Conservation (phyloP, 208 protist genomes). For the Trypanosoma theileri region DNA sequence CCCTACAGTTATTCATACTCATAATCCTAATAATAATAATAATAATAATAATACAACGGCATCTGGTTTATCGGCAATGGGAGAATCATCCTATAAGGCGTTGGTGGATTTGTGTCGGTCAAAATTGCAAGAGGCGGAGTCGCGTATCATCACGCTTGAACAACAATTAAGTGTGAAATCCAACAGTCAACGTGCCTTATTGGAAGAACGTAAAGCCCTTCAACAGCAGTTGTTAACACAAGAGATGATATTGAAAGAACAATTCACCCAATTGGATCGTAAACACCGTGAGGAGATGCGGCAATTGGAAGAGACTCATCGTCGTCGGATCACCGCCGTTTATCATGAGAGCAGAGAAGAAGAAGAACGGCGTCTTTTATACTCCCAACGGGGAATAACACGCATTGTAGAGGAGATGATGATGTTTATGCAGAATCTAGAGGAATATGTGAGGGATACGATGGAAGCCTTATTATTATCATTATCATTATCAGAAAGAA, state of each 20-base stretch:
- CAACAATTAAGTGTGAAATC: constrained; percentile 4
- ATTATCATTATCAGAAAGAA: too few relatives aligned
- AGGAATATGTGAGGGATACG: too few relatives aligned
- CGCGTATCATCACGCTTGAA: constrained; percentile 1
- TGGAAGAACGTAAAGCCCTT: constrained; percentile 18
- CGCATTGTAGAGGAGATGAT: too few relatives aligned
- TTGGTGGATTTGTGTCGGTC: too few relatives aligned
- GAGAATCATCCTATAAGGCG: too few relatives aligned
- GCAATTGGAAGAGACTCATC: constrained; percentile 18
- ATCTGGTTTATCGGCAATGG: too few relatives aligned
- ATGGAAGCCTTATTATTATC: too few relatives aligned
- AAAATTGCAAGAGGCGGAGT: constrained; percentile 1
- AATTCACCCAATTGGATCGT: constrained; percentile 5
- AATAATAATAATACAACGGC: too few relatives aligned
- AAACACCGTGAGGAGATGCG: constrained; percentile 20
- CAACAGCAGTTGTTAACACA: constrained; percentile 1
- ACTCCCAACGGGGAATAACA: neutral
- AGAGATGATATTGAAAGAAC: neutral
- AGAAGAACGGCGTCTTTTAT: neutral
- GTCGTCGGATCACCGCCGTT: neutral
- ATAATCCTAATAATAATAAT: too few relatives aligned
- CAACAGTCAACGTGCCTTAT: neutral
- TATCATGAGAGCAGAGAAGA: neutral
- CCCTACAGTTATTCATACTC: too few relatives aligned
- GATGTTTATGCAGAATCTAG: too few relatives aligned